phyloP scores from a whole-genome alignment of 2,329 filamentous ascomycete species.

The Colletotrichum sp. region DNA sequence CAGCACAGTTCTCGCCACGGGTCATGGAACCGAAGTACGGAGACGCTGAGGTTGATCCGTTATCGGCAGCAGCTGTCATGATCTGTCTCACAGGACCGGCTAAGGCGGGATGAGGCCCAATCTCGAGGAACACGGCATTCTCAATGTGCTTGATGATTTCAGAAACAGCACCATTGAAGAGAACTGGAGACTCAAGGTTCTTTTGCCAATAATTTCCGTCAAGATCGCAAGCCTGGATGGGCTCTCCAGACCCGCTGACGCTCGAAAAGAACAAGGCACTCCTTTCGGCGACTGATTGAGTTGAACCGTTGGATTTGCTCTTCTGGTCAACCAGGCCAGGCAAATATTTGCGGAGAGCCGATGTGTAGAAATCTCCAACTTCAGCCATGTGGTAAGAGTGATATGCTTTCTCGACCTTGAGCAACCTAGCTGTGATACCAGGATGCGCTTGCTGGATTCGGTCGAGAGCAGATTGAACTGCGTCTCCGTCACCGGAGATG shows the following conservation, averaged over 20 bases:
- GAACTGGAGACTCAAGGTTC: neutral
- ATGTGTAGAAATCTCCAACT: neutral
- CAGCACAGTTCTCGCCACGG: neutral
- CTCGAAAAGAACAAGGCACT: conserved; percentile 8
- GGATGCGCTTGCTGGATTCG: neutral
- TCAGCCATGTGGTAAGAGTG: neutral
- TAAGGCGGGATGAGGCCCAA: neutral
- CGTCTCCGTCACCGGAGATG: neutral
- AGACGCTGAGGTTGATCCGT: neutral
- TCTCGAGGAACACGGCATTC: neutral
- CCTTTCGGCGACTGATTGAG: no score
- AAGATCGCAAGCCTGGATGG: neutral
- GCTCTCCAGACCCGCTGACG: conserved; percentile 29
- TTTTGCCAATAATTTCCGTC: neutral
- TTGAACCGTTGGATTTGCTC: no score
- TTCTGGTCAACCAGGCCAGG: no score
- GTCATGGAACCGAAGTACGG: neutral
- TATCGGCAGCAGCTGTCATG: neutral
- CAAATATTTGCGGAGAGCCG: no score
- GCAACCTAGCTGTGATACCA: neutral
- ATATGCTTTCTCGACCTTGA: neutral
- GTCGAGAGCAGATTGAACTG: neutral
- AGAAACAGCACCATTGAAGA: neutral
- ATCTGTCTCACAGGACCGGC: neutral
- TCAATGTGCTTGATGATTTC: neutral